Evolutionary conservation across 2,329 filamentous ascomycete genomes (phyloP).

Genomic region (Aspergillus brasiliensis): DNA sequence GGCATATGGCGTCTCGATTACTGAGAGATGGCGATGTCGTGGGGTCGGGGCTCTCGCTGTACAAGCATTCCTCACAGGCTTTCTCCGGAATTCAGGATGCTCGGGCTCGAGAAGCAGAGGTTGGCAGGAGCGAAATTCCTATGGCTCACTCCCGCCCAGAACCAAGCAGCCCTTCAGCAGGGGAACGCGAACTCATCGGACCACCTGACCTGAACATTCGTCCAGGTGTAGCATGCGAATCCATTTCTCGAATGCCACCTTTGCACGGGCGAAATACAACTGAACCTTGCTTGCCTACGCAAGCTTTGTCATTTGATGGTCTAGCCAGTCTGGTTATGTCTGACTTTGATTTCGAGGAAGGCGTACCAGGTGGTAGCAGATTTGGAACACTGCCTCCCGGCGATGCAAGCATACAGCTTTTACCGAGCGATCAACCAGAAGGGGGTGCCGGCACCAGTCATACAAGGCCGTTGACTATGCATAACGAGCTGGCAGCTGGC

Average conservation of each 20-base stretch:
- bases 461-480: background rate
- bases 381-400: background rate
- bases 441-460: background rate
- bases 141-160: background rate
- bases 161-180: background rate
- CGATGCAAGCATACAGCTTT: background rate
- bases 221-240: background rate
- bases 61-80: background rate
- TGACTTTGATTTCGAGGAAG: slow-evolving; percentile 9
- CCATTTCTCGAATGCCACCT: background rate
- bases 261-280: background rate
- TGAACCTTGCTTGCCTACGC: background rate
- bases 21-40: background rate
- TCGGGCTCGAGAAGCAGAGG: too few species aligned
- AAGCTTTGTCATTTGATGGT: background rate
- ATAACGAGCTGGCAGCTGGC: background rate
- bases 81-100: too few species aligned
- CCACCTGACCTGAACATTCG: background rate
- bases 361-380: background rate
- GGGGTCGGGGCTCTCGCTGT: background rate
- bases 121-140: background rate
- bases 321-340: background rate
- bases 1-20: slow-evolving; percentile 14
- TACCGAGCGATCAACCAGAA: background rate
- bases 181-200: background rate